A percentile compares a stretch with the other conserved stretches of the same genome.
These are phyloP conservation scores for Xylaria hypoxylon DNA, from an alignment of 2,329 filamentous ascomycete genomes.

Conservation along the genomic window DNA sequence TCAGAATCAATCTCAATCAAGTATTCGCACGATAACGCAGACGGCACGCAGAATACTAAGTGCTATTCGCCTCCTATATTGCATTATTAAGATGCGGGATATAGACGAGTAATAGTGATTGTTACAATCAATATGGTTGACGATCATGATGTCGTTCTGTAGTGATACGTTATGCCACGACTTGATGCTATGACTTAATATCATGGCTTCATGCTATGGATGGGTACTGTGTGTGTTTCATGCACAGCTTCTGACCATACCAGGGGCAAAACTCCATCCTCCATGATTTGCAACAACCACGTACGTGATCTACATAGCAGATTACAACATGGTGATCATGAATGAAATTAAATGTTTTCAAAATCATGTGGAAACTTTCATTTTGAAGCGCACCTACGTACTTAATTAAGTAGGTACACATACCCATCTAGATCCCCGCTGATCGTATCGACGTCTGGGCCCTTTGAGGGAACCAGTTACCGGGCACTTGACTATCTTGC, in stretches of 20 bases:
- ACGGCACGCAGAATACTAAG: too few relatives aligned
- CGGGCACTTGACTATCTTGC: slow-evolving; percentile 7
- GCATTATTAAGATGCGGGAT: too few relatives aligned
- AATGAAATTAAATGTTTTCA: too few relatives aligned
- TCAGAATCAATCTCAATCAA: background rate
- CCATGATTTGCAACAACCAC: background rate
- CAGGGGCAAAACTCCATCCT: too few relatives aligned
- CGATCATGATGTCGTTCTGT: background rate
- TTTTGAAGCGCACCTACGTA: background rate
- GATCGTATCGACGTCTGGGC: background rate
- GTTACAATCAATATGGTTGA: background rate
- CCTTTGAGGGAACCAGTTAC: slow-evolving; percentile 10
- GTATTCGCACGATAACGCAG: background rate
- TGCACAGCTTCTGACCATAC: too few relatives aligned
- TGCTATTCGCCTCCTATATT: too few relatives aligned
- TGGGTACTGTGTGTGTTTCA: background rate
- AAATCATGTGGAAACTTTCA: background rate
- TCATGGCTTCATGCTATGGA: too few relatives aligned
- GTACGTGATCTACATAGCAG: slow-evolving; percentile 1
- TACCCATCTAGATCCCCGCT: background rate
- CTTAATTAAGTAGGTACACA: too few relatives aligned
- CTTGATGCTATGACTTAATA: too few relatives aligned
- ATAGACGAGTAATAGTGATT: too few relatives aligned
- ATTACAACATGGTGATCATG: slow-evolving; percentile 8
- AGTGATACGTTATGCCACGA: background rate